Evolutionary conservation across 106 monocot species (phyloP), one percentile per base, ranked within the genome.

Genomic region (Acorus gramineus): DNA sequence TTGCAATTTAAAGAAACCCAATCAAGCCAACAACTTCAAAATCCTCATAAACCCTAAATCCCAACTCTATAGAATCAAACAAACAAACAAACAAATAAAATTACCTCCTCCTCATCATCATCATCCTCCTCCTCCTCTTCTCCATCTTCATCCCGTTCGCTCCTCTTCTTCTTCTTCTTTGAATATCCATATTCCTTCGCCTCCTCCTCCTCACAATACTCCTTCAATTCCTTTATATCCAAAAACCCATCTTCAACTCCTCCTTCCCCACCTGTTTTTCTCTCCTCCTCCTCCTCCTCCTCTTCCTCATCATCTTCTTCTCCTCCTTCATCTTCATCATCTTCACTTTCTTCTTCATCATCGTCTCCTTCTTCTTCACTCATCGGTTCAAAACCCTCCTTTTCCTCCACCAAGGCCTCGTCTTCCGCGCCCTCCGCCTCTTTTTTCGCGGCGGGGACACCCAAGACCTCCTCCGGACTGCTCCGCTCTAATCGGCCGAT

Each of bases 191-290:
- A 90, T 63, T 83, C 85, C 71, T 74, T 69, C 7, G 63, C 85
- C 66, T 90, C 90, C n/a, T 72, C 85, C 43, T 73, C 64, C 68
- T 71, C 70, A 60, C 85, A 60, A 57, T 74, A 90, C 53, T 80
- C 73, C 72, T 78, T 80, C 68, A 90, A 49, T 42, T 86, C 90
- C 6, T 86, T 71, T 5, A 80, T 78, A 69, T 83, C 80, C 48
- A 90, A 66, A 61, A 90, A 90, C 14, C 48, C 14, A 53, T 82
- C 82, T 53, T 78, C 71, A 14, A 47, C 56, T 11, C 49, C 44
- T 44, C 61, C 56, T 10, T 66, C 68, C 50, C 69, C 76, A 7
- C 53, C 76, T 3, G 7, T 64, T 42, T 61, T 46, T 7, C 12
- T 64, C 6, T 42, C 52, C 2, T 67, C 73, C 4, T 55, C 78